Percentiles rank a stretch among this genome's conserved stretches.
Conservation (phyloP, 176 grass and related monocot genomes). For the Carex parvula region DNA sequence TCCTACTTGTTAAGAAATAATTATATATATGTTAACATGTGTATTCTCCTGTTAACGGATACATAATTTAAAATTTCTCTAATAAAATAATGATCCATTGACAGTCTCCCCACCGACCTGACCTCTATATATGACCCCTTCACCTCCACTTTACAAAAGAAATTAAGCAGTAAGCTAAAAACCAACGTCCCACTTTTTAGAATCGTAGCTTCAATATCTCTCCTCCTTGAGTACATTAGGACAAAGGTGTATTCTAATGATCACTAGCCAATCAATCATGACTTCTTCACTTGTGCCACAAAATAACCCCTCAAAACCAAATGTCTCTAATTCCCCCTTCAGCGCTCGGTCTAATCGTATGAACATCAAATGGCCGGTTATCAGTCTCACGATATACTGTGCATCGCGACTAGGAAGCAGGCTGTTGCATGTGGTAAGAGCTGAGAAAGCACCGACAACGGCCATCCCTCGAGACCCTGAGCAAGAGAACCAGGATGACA, state of each 20-base stretch:
- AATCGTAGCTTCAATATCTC: neutral
- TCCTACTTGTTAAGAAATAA: no score
- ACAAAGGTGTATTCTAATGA: no score
- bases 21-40: neutral
- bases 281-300: neutral
- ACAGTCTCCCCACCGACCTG: neutral
- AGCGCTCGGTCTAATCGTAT: neutral
- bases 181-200: neutral
- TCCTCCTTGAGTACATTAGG: neutral
- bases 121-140: neutral
- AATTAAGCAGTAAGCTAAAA: neutral
- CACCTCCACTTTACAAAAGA: neutral
- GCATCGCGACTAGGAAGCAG: neutral
- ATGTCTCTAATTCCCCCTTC: neutral
- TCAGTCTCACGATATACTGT: neutral
- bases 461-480: neutral
- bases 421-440: neutral
- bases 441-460: neutral
- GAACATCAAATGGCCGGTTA: constrained; percentile 10
- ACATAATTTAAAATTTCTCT: neutral
- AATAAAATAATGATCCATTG: neutral
- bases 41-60: neutral
- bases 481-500: neutral
- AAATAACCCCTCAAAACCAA: neutral
- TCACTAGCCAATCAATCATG: no score